Evolutionary conservation across 108 stramenopile genomes (phyloP), one percentile per base, ranked within the genome.

Genomic region (Parmales sp.): DNA sequence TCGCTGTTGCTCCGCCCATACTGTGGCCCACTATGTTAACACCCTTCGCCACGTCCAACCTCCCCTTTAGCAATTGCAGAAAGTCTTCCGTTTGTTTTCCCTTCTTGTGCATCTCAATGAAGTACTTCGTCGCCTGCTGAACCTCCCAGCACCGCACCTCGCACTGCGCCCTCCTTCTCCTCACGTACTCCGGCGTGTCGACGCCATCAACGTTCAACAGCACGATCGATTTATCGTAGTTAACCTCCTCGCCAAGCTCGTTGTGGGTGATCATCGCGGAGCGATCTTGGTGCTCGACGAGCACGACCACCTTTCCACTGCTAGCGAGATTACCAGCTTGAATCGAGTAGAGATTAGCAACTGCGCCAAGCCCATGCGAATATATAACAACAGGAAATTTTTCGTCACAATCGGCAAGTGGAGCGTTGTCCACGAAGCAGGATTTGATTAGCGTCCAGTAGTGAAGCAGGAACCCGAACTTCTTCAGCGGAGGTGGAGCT

Each of bases 301-400:
- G 63, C 0, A 86, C 29, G 3, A 81, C 80, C 22, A 83, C 50
- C 37, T 77, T 64, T 28, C 86, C 86, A 41, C 71, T 73, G 0
- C 80, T 70, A 5, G 83, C 86, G 51, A 86, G 64, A 11, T 74
- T 38, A 43, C 69, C 63, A 2, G 81, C 82, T 54, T 83, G 81
- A 38, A 82, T 75, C 0, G 63, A 63, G 65, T 86, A 86, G 13
- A 82, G 60, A 26, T 74, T 75, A 0, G 77, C 67, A 39, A 49
- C 75, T 18, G 81, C 86, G 20, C 76, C 78, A 45, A 86, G 63
- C 23, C 86, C 86, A 71, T 86, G 86, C 4, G 86, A 86, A 65
- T 76, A 83, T 26, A 80, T 69, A 37, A 82, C 64, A 23, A 86
- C 51, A 1, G 86, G 86, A 0, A 77, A 69, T 38, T 45, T 6